A percentile compares a stretch with the other conserved stretches of the same genome.
phyloP scores from a whole-genome alignment of 2,329 filamentous ascomycete genomes.

The Colletotrichum sp. region DNA sequence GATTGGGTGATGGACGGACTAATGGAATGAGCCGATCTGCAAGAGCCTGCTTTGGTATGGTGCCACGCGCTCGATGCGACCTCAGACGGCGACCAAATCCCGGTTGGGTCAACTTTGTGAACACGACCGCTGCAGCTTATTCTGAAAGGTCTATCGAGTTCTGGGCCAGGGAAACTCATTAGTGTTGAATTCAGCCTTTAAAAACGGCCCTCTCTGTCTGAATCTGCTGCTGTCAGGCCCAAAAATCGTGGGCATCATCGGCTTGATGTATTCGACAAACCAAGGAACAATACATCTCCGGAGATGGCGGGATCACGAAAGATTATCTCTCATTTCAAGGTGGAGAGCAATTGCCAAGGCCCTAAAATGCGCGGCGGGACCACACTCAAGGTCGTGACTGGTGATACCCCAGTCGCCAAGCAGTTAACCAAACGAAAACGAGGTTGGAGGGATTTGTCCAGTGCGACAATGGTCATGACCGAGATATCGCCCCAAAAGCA shows the following conservation, averaged over 20 bases:
- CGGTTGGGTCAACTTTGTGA: background rate
- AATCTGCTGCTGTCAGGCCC: fast-evolving
- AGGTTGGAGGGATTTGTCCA: background rate
- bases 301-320: background rate
- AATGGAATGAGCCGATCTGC: constrained; percentile 4
- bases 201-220: fast-evolving
- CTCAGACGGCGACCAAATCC: background rate
- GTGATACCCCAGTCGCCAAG: background rate
- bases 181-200: background rate
- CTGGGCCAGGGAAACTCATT: background rate
- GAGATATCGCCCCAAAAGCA: background rate
- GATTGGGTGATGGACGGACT: background rate
- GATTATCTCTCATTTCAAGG: background rate
- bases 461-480: fast-evolving
- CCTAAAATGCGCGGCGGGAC: background rate
- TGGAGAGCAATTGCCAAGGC: constrained; percentile 1
- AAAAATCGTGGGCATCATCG: background rate
- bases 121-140: background rate
- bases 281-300: background rate
- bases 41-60: background rate
- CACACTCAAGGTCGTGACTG: background rate
- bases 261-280: background rate
- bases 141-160: background rate
- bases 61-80: background rate
- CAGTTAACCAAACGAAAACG: background rate